Conservation (phyloP, 768 basidiomycete genomes). For the Phallus indusiatus region DNA sequence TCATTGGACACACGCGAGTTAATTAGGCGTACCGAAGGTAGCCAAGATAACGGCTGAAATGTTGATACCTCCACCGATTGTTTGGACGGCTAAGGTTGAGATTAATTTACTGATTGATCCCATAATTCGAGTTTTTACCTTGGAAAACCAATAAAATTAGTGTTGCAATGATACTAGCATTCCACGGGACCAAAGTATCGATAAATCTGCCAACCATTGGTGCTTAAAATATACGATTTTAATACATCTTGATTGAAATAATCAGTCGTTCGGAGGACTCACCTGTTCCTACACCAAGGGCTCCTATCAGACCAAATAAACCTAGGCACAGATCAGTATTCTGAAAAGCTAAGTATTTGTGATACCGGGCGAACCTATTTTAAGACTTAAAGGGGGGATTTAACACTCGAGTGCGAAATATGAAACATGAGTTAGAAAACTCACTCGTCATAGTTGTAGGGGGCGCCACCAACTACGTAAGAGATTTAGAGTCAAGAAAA, state of each 20-base stretch:
- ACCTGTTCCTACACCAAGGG: slow-evolving; percentile 33
- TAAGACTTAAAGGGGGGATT: not conserved
- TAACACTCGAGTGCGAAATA: not conserved
- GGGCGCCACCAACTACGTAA: slow-evolving; percentile 66
- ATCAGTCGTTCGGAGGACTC: not conserved
- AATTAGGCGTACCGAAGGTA: slow-evolving; percentile 39
- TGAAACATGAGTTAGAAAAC: slow-evolving; percentile 16
- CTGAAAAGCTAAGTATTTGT: not conserved
- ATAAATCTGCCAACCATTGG: slow-evolving; percentile 62
- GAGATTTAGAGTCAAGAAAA: not conserved
- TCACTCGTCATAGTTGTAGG: slow-evolving; percentile 68
- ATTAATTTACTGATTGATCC: not conserved
- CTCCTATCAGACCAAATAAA: slow-evolving; percentile 63
- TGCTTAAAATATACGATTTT: slow-evolving; percentile 23
- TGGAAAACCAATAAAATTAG: slow-evolving; percentile 41
- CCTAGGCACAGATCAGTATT: slow-evolving; percentile 39
- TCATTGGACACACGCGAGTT: not conserved
- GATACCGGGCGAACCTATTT: not conserved
- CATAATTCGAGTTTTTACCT: not conserved
- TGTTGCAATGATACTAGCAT: slow-evolving; percentile 53
- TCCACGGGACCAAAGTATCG: slow-evolving; percentile 70
- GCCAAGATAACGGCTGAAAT: slow-evolving; percentile 63
- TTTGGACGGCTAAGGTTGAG: slow-evolving; percentile 36
- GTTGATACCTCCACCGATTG: slow-evolving; percentile 58
- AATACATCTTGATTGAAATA: slow-evolving; percentile 32